Percentiles rank a stretch among this genome's conserved stretches.
Evolutionary conservation across 495 filamentous ascomycete genomes (phyloP).

Genomic region (Penicillium psychrofluorescens): DNA sequence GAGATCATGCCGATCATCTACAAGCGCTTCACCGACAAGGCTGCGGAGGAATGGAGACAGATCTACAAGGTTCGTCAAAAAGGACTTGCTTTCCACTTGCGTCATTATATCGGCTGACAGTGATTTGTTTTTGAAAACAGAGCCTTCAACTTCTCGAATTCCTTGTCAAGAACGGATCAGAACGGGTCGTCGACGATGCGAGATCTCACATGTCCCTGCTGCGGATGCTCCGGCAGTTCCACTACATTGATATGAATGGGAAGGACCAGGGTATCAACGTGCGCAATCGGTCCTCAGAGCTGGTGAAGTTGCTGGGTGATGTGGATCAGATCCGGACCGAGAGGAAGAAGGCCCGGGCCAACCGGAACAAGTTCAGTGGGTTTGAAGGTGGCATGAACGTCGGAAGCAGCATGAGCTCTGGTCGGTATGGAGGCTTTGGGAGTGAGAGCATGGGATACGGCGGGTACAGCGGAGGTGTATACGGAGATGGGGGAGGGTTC

Average conservation of each 20-base stretch:
- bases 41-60: constrained; percentile 97
- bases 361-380: constrained; percentile 89
- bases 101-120: neutral
- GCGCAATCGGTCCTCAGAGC: constrained; percentile 89
- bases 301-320: constrained; percentile 87
- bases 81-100: neutral
- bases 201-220: constrained; percentile 88
- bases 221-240: constrained; percentile 98
- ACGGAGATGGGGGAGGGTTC: constrained; percentile 88
- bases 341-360: constrained; percentile 85
- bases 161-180: constrained; percentile 95
- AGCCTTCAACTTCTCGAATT: constrained; percentile 94
- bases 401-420: constrained; percentile 49
- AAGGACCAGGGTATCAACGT: constrained; percentile 99
- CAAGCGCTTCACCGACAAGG: constrained; percentile 96
- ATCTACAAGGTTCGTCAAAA: constrained; percentile 73
- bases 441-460: constrained; percentile 69
- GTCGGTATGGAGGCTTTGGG: constrained; percentile 84
- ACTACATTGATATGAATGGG: constrained; percentile 91
- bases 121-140: constrained; percentile 23
- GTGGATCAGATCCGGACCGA: constrained; percentile 89
- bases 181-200: constrained; percentile 96
- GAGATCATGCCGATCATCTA: constrained; percentile 99
- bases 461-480: constrained; percentile 80
- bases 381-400: constrained; percentile 71